Conservation (phyloP, 2,329 filamentous ascomycete genomes). For the Geosmithia putterillii region DNA sequence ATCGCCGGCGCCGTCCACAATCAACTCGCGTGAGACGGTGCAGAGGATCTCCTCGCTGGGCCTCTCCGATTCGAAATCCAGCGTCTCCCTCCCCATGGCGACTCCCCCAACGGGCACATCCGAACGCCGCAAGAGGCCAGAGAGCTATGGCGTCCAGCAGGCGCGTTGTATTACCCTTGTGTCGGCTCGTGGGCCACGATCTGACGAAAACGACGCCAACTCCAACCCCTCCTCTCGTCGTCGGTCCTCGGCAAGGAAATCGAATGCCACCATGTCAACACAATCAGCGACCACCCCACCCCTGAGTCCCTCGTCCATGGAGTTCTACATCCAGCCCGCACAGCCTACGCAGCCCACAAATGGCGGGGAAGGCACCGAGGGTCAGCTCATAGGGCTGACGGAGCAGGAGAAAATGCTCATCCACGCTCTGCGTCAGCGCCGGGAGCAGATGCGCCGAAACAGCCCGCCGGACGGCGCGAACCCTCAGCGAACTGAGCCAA, state of each 20-base stretch:
- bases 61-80: slow-evolving; percentile 12
- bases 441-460: slow-evolving; percentile 41
- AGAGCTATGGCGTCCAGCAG: slow-evolving; percentile 22
- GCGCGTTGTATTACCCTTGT: slow-evolving; percentile 24
- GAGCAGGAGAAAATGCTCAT: slow-evolving; percentile 46
- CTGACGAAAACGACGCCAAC: slow-evolving; percentile 6
- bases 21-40: neutral
- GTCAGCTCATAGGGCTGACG: slow-evolving; percentile 44
- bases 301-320: slow-evolving; percentile 31
- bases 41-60: neutral
- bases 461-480: neutral
- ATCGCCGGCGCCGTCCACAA: slow-evolving; percentile 1
- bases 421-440: slow-evolving; percentile 42
- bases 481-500: neutral
- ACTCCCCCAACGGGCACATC: slow-evolving; percentile 22
- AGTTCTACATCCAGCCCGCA: slow-evolving; percentile 30
- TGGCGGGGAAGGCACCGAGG: slow-evolving; percentile 15
- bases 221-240: slow-evolving; percentile 6
- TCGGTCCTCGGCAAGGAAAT: slow-evolving; percentile 6
- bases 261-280: slow-evolving; percentile 6
- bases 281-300: slow-evolving; percentile 3
- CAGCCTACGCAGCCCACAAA: slow-evolving; percentile 4
- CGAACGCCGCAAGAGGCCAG: slow-evolving; percentile 11
- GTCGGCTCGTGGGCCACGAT: slow-evolving; percentile 13
- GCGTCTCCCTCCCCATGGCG: slow-evolving; percentile 13